Evolutionary conservation across 2,329 filamentous ascomycete species (phyloP), one percentile per base, ranked within the genome.

Genomic region (Botrytis fabae): DNA sequence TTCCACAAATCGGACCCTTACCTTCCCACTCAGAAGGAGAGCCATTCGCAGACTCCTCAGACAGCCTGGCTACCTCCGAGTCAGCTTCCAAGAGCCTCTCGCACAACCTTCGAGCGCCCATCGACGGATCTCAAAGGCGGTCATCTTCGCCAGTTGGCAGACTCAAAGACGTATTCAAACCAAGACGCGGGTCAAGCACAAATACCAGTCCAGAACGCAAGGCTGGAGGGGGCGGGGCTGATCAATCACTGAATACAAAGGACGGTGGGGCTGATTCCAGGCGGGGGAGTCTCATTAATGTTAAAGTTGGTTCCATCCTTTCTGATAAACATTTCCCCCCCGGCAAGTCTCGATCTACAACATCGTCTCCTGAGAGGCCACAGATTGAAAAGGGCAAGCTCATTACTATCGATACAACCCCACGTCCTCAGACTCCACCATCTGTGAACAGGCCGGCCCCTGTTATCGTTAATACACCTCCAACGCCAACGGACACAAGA

Each of bases 101-200:
- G 63, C 82, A 72, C 42, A 76, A 78, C 74, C 84, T 84, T 74
- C 84, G 81, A 77, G 83, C 81, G 72, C 84, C 83, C 65, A 79
- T 79, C 76, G 83, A 82, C 77, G 83, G 84, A 74, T 80, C 82
- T 63, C 83, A 84, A 75, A 87, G 87, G 77, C 88, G 92, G 74
- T 89, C 89, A 38, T 85, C 88, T 32, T 95, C 93, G 16, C 92
- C 92, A 18, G 89, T 88, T 69, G 88, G 90, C 79, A 93, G 90
- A 79, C 84, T 95, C 75, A 92, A 88, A 81, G 90, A 91, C 79
- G 92, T 91, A 20, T 93, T 96, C 78, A 88, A 84, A 73, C 84
- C 86, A 35, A 75, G 75, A 60, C 76, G 76, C 57, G 83, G 78
- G 75, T 79, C 81, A 42, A 85, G 83, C 73, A 80, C 83, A 40